Evolutionary conservation across 2,329 filamentous ascomycete species (phyloP).

Genomic region (Sporothrix luriei): DNA sequence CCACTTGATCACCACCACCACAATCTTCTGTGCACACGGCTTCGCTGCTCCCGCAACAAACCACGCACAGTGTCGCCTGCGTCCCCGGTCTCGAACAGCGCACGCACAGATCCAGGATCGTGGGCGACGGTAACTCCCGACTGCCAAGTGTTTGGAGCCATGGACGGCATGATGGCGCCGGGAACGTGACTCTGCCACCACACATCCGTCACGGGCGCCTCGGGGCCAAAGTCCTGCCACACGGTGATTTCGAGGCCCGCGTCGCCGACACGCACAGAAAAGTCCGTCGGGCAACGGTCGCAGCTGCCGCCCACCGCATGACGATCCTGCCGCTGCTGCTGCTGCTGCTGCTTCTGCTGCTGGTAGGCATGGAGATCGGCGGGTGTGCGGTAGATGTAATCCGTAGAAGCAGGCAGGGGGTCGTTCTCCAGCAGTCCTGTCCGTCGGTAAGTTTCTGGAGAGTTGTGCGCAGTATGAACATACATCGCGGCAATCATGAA

Average conservation of each 20-base stretch:
- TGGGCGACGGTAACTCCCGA: background rate
- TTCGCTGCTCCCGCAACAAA: background rate
- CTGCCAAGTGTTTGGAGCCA: background rate
- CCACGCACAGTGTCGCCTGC: background rate
- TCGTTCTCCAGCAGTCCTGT: too few species aligned
- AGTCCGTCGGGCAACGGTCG: constrained; percentile 16
- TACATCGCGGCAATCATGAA: too few species aligned
- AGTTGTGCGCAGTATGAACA: too few species aligned
- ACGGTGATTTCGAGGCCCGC: background rate
- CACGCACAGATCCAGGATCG: background rate
- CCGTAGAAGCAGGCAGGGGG: too few species aligned
- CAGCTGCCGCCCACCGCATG: background rate
- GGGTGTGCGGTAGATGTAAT: too few species aligned
- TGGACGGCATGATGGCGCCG: background rate
- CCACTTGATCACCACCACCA: too few species aligned
- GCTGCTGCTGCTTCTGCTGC: background rate
- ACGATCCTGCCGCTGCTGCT: too few species aligned
- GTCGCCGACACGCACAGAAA: background rate
- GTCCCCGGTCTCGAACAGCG: background rate
- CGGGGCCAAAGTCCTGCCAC: constrained; percentile 11
- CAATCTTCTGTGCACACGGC: background rate
- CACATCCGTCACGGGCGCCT: background rate
- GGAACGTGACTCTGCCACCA: constrained; percentile 6
- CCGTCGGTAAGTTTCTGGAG: too few species aligned
- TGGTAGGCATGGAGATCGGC: background rate